Evolutionary conservation across 2,329 filamentous ascomycete species (phyloP), one percentile per base, ranked within the genome.

Genomic region (Colletotrichum musicola): DNA sequence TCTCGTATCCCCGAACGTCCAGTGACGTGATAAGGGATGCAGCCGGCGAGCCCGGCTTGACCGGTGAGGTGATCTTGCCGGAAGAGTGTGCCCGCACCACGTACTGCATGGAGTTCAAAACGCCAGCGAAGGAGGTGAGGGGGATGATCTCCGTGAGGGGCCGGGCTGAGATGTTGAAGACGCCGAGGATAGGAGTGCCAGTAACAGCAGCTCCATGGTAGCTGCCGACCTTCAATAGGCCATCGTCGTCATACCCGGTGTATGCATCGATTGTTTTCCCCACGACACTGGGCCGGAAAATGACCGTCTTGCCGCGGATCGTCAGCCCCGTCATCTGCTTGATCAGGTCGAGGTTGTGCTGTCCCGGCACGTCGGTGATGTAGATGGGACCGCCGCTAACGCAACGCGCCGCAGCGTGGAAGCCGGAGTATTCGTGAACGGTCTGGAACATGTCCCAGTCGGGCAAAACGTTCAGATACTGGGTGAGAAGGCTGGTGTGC

Each of bases 361-460:
- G 82, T 0, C 94, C 95, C 0, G 95, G 95, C 0, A 90, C 87
- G 78, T 99, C 96, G 0, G 95, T 98, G 77, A 99, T 95, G 74
- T 97, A 98, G 47, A 99, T 92, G 0, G 95, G 96, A 0, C 96
- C 96, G 9, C 96, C 96, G 55, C 92, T 95, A 10, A 99, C 85
- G 77, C 94, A 97, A 54, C 96, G 88, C 2, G 94, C 95, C 1
- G 96, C 95, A 4, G 93, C 96, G 74, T 99, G 96, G 76, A 96
- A 97, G 0, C 87, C 88, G 0, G 92, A 92, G 77, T 93, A 97
- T 25, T 85, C 81, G 69, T 90, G 87, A 1, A 82, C 81, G 1
- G 89, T 90, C 73, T 91, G 89, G 75, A 91, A 91, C 89, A 91
- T 91, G 72, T 91, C 89, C 88, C 89, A 91, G 78, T 98, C 95